Percentiles rank a stretch among this genome's conserved stretches.
Evolutionary conservation across 176 grass and related monocot species (phyloP).

Genomic region (Oryza meridionalis): DNA sequence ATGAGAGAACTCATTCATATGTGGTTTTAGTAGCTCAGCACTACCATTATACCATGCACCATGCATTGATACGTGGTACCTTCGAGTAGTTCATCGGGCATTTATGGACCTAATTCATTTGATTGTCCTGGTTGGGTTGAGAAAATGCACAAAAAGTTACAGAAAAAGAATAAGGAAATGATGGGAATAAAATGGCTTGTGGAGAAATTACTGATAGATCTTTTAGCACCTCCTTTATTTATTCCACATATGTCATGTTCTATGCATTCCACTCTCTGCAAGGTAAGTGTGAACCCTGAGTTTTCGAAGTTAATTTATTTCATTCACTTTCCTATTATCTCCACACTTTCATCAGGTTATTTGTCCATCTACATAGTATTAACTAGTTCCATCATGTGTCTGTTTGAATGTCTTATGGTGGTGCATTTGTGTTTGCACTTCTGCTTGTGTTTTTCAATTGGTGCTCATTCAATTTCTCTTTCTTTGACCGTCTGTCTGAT

Average conservation of each 20-base stretch:
- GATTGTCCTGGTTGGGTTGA: background rate
- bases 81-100: background rate
- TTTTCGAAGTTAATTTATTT: background rate
- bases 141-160: background rate
- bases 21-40: conserved; percentile 1
- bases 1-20: background rate
- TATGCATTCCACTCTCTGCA: background rate
- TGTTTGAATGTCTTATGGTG: background rate
- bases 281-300: background rate
- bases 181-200: background rate
- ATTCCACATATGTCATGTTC: background rate
- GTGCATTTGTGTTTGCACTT: background rate
- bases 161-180: background rate
- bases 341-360: background rate
- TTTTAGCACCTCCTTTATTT: background rate
- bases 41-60: background rate
- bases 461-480: background rate
- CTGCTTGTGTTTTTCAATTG: background rate
- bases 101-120: background rate
- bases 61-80: background rate
- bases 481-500: background rate
- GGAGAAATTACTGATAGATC: background rate
- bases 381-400: background rate
- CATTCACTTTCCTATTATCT: conserved; percentile 16
- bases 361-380: background rate